Evolutionary conservation across 805 yeast species (phyloP).

Genomic region (Sungouiella thailandica): DNA sequence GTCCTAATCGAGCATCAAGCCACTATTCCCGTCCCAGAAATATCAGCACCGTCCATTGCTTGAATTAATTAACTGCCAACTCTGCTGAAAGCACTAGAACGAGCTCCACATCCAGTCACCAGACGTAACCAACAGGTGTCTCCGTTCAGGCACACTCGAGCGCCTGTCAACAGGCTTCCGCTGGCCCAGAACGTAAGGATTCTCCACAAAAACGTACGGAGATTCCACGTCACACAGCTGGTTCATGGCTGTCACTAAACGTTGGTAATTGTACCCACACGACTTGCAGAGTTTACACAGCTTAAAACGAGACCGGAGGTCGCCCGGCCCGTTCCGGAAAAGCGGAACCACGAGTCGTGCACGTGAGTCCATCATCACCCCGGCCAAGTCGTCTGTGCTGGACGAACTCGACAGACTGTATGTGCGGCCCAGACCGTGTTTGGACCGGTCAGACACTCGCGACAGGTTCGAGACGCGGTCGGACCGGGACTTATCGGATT

Average conservation of each 20-base stretch:
- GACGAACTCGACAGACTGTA: constrained; percentile 1
- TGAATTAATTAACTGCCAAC: too few species aligned
- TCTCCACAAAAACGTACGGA: constrained; percentile 27
- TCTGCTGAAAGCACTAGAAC: constrained; percentile 26
- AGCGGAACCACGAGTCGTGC: constrained; percentile 37
- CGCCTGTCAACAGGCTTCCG: constrained; percentile 1
- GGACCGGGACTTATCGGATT: too few species aligned
- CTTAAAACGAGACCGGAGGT: constrained; percentile 10
- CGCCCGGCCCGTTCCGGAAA: constrained; percentile 16
- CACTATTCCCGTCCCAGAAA: too few species aligned
- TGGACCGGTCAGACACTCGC: constrained; percentile 4
- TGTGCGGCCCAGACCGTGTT: constrained; percentile 8
- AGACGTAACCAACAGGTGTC: constrained; percentile 9
- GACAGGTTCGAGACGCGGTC: not conserved
- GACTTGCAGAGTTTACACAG: constrained; percentile 15
- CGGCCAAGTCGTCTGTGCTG: constrained; percentile 6
- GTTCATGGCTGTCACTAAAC: constrained; percentile 26
- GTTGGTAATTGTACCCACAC: constrained; percentile 14
- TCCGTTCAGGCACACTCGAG: constrained; percentile 5
- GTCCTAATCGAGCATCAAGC: too few species aligned
- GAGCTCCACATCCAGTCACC: constrained; percentile 53
- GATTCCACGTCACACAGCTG: constrained; percentile 15
- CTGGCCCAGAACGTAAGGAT: too few species aligned
- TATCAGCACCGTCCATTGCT: too few species aligned
- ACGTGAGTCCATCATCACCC: constrained; percentile 11